Percentiles rank a stretch among this genome's conserved stretches.
Evolutionary conservation across 495 filamentous ascomycete species (phyloP).

Genomic region (Astrothelium macrocarpum): DNA sequence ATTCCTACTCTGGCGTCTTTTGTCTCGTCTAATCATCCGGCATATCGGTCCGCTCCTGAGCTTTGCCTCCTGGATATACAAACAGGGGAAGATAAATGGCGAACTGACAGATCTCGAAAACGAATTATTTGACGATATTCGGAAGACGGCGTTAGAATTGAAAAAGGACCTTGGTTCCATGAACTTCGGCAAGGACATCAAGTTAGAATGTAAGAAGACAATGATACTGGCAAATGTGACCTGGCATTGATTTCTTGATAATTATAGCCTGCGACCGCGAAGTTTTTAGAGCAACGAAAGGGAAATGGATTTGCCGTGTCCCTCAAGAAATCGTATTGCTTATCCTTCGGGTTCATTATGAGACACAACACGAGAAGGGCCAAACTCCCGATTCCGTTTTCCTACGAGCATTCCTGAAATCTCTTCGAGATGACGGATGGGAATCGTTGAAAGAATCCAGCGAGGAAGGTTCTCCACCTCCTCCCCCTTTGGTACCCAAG

Average conservation of each 20-base stretch:
- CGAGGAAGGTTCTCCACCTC: too few species aligned
- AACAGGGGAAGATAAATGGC: background rate
- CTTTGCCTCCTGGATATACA: background rate
- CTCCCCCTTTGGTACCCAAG: background rate
- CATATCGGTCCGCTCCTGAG: background rate
- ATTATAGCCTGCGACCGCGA: background rate
- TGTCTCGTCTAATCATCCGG: background rate
- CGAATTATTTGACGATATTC: background rate
- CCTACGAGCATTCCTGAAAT: background rate
- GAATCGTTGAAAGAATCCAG: background rate
- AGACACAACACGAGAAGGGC: background rate
- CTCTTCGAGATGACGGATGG: background rate
- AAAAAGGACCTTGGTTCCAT: background rate
- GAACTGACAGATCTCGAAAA: background rate
- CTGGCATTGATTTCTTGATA: background rate
- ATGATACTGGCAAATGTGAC: background rate
- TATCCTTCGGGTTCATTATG: background rate
- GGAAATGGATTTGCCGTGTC: background rate
- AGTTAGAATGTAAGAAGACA: background rate
- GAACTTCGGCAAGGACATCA: background rate
- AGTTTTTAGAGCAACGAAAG: background rate
- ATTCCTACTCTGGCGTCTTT: conserved; percentile 1
- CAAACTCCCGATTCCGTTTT: background rate
- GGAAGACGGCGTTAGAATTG: background rate
- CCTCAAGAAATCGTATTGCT: background rate